Conservation (phyloP, 352 stramenopile genomes). For the Phytophthora aleatoria region DNA sequence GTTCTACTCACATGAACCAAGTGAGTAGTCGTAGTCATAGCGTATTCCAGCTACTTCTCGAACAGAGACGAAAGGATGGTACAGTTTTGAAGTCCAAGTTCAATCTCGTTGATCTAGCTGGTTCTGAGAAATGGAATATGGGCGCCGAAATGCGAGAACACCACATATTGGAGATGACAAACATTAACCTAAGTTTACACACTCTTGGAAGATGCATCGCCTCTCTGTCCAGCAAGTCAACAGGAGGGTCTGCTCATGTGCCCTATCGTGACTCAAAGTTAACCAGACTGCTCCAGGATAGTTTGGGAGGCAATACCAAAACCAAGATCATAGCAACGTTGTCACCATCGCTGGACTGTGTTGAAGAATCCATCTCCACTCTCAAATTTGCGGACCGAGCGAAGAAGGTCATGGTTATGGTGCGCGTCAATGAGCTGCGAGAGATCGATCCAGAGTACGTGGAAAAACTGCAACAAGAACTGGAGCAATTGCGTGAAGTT, state of each 20-base stretch:
- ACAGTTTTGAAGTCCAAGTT: constrained; percentile 91
- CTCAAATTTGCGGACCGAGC: constrained; percentile 93
- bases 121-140: constrained; percentile 94
- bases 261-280: constrained; percentile 95
- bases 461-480: constrained; percentile 86
- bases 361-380: constrained; percentile 94
- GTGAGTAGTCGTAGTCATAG: constrained; percentile 90
- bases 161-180: constrained; percentile 94
- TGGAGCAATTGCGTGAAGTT: constrained; percentile 74
- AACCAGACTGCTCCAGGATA: constrained; percentile 91
- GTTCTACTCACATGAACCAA: constrained; percentile 92
- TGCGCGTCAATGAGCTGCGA: constrained; percentile 85
- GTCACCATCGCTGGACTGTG: constrained; percentile 80
- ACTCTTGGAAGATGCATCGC: constrained; percentile 91
- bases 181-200: constrained; percentile 94
- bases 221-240: constrained; percentile 61
- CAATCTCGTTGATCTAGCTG: constrained; percentile 94
- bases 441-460: constrained; percentile 90
- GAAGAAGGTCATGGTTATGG: constrained; percentile 90
- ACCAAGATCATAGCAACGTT: constrained; percentile 93
- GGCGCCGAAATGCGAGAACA: constrained; percentile 79
- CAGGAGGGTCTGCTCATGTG: constrained; percentile 58
- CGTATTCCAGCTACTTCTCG: constrained; percentile 88
- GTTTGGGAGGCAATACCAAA: constrained; percentile 87
- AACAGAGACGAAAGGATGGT: constrained; percentile 71